A percentile compares a stretch with the other conserved stretches of the same genome.
phyloP scores from a whole-genome alignment of 176 grass and related monocot species.

The Carex myosuroides region DNA sequence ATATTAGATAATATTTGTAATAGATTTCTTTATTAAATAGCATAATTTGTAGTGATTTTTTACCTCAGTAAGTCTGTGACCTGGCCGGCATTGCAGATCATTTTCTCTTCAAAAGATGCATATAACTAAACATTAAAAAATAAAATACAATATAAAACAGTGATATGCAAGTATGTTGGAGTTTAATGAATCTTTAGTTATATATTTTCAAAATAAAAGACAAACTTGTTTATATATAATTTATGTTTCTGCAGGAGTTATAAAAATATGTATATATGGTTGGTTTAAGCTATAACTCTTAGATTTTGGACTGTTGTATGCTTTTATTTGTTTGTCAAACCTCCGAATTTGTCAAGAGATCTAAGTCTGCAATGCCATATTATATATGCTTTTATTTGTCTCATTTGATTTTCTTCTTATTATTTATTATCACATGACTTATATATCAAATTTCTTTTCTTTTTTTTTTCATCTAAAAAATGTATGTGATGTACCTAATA shows the following conservation, averaged over 20 bases:
- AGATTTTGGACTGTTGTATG: not conserved
- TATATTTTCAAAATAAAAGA: not conserved
- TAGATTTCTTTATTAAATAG: not conserved
- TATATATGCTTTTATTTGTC: no score
- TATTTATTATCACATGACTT: no score
- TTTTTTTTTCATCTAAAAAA: no score
- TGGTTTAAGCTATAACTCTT: not conserved
- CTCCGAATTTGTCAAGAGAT: no score
- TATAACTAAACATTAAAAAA: not conserved
- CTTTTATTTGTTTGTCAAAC: not conserved
- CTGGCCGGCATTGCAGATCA: no score
- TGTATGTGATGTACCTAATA: no score
- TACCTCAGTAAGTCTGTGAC: not conserved
- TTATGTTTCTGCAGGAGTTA: not conserved
- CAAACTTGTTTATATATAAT: not conserved
- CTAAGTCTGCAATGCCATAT: no score
- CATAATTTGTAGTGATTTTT: not conserved
- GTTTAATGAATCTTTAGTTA: not conserved
- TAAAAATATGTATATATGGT: not conserved
- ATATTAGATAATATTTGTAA: not conserved
- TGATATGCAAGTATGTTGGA: not conserved
- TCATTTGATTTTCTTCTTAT: no score
- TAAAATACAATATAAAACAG: not conserved
- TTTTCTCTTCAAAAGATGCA: not conserved
- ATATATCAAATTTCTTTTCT: no score